Base-by-base conservation (phyloP, 768 basidiomycete genomes). In the Amanita exitialis region DNA sequence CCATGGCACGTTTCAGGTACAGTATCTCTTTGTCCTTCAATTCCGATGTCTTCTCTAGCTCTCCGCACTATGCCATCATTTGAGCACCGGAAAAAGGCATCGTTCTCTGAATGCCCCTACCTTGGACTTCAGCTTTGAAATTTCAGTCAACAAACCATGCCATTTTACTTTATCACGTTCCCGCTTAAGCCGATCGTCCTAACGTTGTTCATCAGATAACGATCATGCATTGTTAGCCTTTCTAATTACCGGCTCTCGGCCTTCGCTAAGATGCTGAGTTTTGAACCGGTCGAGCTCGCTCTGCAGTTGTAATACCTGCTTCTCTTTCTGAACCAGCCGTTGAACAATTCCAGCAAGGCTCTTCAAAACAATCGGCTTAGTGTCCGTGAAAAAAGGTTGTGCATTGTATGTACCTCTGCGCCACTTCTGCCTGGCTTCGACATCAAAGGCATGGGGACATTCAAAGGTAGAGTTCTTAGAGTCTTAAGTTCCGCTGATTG, bases 1-100 rank as follows among this genome's bases (percentile, higher is more conserved):
- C 89, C 34, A 96, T 70, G n/a, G 90, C 86, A 12, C 85, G 82
- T 60, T 90, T 90, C 35, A 93, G 74, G n/a, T n/a, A n/a, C n/a
- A 75, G 56, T 30, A 85, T 73, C 51, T 92, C 86, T 60, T 90
- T 91, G 55, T 85, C 79, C 59, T 82, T 86, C 49, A 69, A 79
- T n/a, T n/a, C n/a, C n/a, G n/a, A 41, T 2, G 64, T 57, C 3
- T 58, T 64, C 39, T 81, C 81, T 44, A 80, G 64, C 39, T 83
- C 80, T 2, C 64, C 64, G 41, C 71, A 72, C 86, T 92, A 58
- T 12, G 36, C 8, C 16, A 16, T 28, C 3, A 10, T 50, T 2
- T 44, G 27, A 41, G 37, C 28, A 15, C 32, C 21, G 18, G 6
- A 44, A 35, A 47, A 35, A 20, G 6, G 16, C n/a, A 23, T 23